Conservation (phyloP, 257 asterid species). For the Avicennia marina region DNA sequence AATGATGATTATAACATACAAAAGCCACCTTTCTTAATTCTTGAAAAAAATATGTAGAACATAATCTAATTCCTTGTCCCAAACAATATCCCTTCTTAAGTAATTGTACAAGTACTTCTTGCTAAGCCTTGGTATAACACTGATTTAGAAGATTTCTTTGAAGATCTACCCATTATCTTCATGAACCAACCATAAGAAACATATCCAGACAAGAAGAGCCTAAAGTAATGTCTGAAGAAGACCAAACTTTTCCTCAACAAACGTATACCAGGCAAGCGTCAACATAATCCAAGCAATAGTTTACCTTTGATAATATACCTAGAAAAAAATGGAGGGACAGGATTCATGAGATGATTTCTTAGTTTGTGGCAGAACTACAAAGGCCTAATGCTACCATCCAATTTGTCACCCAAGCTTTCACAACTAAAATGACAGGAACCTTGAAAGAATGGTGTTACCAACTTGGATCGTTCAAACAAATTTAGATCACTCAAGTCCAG, state of each 20-base stretch:
- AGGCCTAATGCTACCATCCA: not conserved
- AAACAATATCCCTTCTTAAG: too few species aligned
- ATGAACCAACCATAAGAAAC: too few species aligned
- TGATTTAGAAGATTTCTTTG: too few species aligned
- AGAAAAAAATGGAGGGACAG: not conserved
- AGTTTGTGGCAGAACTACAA: not conserved
- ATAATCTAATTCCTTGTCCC: too few species aligned
- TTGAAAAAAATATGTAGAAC: too few species aligned
- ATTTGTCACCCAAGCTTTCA: not conserved
- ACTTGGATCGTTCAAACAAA: not conserved
- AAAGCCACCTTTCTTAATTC: too few species aligned
- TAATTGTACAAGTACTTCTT: too few species aligned
- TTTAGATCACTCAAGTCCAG: too few species aligned
- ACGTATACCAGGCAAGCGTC: not conserved
- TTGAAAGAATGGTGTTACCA: not conserved
- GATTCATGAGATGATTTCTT: not conserved
- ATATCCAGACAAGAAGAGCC: not conserved
- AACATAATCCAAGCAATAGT: not conserved
- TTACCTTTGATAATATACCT: not conserved
- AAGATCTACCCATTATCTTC: too few species aligned
- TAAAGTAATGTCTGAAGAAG: not conserved
- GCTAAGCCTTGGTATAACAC: too few species aligned
- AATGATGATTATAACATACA: too few species aligned
- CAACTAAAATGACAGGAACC: not conserved
- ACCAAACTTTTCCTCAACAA: too few species aligned